Conservation (phyloP, 495 filamentous ascomycete species). For the Neurospora sp. region DNA sequence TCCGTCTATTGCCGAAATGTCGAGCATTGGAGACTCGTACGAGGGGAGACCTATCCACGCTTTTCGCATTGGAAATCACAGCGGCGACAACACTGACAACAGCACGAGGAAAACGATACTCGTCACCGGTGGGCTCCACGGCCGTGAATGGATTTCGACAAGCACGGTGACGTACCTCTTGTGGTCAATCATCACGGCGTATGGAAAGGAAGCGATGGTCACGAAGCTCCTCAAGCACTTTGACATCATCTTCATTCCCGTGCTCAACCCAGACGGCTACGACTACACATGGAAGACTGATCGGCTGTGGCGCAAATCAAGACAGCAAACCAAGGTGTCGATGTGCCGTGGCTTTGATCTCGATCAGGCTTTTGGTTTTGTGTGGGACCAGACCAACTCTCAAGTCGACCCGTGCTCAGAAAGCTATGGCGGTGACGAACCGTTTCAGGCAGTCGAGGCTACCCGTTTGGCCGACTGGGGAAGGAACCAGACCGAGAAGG, state of each 20-base stretch:
- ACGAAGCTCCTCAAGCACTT: constrained; percentile 69
- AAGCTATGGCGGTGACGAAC: constrained; percentile 71
- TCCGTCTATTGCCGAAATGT: constrained; percentile 60
- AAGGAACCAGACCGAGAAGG: constrained; percentile 66
- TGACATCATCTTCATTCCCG: constrained; percentile 80
- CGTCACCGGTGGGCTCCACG: constrained; percentile 76
- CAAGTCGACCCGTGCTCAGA: constrained; percentile 83
- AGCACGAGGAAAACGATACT: constrained; percentile 61
- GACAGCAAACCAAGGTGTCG: constrained; percentile 70
- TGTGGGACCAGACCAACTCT: constrained; percentile 62
- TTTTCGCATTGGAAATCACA: constrained; percentile 63
- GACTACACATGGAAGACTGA: constrained; percentile 88
- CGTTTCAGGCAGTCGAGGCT: constrained; percentile 80
- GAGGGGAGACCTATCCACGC: constrained; percentile 81
- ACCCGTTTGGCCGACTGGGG: constrained; percentile 72
- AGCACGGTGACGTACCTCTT: constrained; percentile 86
- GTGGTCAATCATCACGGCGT: constrained; percentile 77
- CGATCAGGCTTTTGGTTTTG: constrained; percentile 73
- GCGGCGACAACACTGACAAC: constrained; percentile 25
- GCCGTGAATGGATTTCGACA: constrained; percentile 91
- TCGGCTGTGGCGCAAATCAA: constrained; percentile 90
- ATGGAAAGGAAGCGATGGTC: constrained; percentile 55
- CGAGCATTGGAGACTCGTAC: constrained; percentile 68
- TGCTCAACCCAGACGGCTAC: constrained; percentile 89
- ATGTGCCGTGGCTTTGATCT: constrained; percentile 85